Percentiles rank a stretch among this genome's conserved stretches.
Conservation (phyloP, 2,329 filamentous ascomycete species). For the Lasiodiplodia citricola region DNA sequence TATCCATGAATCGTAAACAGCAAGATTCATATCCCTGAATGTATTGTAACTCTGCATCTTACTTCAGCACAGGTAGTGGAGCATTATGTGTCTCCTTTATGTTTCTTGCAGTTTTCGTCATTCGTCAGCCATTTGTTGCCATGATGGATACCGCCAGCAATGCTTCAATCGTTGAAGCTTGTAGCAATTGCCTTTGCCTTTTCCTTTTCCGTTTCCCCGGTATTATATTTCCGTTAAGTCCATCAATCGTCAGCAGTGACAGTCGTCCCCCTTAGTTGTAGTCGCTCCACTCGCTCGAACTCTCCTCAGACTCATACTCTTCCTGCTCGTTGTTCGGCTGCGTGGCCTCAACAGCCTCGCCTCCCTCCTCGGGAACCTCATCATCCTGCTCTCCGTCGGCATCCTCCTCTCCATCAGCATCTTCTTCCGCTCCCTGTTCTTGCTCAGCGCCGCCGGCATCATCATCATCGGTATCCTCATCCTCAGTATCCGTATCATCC, state of each 20-base stretch:
- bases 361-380: not conserved
- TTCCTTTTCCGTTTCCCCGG: not conserved
- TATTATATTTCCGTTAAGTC: not conserved
- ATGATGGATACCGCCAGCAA: not conserved
- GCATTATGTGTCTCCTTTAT: not conserved
- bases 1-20: not conserved
- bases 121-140: not conserved
- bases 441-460: not conserved
- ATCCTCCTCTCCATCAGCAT: not conserved
- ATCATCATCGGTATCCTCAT: not conserved
- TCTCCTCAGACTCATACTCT: not conserved
- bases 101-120: not conserved
- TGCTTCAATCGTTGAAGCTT: not conserved
- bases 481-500: not conserved
- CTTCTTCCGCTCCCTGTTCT: not conserved
- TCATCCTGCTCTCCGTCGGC: not conserved
- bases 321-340: too few relatives aligned
- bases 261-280: not conserved
- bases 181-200: not conserved
- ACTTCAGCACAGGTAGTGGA: not conserved
- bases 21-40: not conserved
- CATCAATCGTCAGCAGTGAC: not conserved
- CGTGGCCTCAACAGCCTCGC: not conserved
- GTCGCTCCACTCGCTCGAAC: not conserved
- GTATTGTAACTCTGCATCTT: not conserved